Conservation (phyloP, 1,284 basidiomycete genomes). For the Apiotrichum gracile region DNA sequence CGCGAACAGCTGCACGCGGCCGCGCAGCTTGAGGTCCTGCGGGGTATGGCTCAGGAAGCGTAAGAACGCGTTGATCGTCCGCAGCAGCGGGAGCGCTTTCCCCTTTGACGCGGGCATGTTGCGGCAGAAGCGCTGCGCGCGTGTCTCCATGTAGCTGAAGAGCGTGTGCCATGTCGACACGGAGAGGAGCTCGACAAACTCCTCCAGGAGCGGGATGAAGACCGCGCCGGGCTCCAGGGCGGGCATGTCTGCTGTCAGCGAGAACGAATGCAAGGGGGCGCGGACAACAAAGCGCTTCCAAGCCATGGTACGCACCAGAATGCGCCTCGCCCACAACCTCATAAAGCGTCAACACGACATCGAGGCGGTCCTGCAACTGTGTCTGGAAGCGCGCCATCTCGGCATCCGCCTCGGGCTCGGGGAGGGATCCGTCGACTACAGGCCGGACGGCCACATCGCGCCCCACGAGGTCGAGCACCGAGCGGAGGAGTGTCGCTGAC, state of each 20-base stretch:
- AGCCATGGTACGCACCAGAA: conserved; percentile 14
- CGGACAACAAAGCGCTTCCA: background rate
- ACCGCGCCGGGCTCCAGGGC: conserved; percentile 36
- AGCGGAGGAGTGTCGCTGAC: conserved; percentile 15
- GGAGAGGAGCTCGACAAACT: conserved; percentile 39
- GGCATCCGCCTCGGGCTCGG: conserved; percentile 21
- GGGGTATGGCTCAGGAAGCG: conserved; percentile 38
- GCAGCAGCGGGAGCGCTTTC: conserved; percentile 39
- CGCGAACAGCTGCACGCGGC: conserved; percentile 40
- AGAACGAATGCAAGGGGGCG: background rate
- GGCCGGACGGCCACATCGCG: conserved; percentile 31
- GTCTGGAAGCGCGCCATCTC: conserved; percentile 26
- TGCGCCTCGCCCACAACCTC: conserved; percentile 23
- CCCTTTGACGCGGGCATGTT: conserved; percentile 42
- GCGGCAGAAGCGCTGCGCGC: conserved; percentile 37
- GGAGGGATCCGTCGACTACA: conserved; percentile 23
- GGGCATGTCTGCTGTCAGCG: conserved; percentile 20
- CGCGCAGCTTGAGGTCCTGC: conserved; percentile 38
- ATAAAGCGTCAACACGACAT: conserved; percentile 37
- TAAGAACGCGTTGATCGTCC: conserved; percentile 40
- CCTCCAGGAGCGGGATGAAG: conserved; percentile 42
- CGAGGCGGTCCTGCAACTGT: conserved; percentile 31
- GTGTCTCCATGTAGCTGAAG: conserved; percentile 38
- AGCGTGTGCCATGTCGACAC: conserved; percentile 35
- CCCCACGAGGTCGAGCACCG: conserved; percentile 34